phyloP scores from a whole-genome alignment of 1,139 yeast genomes.

The Kodamaea ohmeri region DNA sequence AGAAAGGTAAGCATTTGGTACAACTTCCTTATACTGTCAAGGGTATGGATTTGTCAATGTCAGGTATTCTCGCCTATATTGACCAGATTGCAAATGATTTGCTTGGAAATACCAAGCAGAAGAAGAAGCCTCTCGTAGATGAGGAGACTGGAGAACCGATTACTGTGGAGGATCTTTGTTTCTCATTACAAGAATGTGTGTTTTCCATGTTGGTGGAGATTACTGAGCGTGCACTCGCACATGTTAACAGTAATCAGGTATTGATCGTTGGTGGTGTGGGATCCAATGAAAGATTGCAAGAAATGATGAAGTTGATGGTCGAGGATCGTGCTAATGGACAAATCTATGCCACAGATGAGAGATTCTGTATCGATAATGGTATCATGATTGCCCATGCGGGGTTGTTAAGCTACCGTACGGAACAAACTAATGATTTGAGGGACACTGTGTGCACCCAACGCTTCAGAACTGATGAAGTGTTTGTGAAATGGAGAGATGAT shows the following conservation, averaged over 20 bases:
- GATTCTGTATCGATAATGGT: constrained; percentile 96
- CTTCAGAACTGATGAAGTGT: constrained; percentile 90
- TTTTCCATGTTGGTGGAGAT: constrained; percentile 97
- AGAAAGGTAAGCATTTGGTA: constrained; percentile 64
- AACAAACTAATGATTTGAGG: constrained; percentile 56
- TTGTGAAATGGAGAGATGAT: constrained; percentile 81
- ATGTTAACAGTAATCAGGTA: constrained; percentile 85
- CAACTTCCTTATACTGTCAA: constrained; percentile 92
- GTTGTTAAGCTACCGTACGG: constrained; percentile 78
- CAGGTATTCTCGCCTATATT: constrained; percentile 85
- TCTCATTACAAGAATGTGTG: constrained; percentile 85
- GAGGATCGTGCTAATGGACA: constrained; percentile 76
- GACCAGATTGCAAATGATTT: constrained; percentile 77
- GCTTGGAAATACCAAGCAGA: constrained; percentile 35
- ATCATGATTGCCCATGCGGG: constrained; percentile 99
- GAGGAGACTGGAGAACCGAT: constrained; percentile 55
- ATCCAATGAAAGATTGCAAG: constrained; percentile 83
- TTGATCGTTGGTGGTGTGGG: constrained; percentile 98
- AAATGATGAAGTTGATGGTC: constrained; percentile 96
- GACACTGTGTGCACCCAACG: constrained; percentile 90
- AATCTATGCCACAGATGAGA: constrained; percentile 90
- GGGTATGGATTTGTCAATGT: constrained; percentile 97
- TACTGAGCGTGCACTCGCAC: constrained; percentile 98
- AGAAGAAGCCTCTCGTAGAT: constrained; percentile 47
- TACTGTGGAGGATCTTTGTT: constrained; percentile 86